Base-by-base conservation (phyloP, 2,329 filamentous ascomycete genomes). In the Pyrenochaeta sp. region DNA sequence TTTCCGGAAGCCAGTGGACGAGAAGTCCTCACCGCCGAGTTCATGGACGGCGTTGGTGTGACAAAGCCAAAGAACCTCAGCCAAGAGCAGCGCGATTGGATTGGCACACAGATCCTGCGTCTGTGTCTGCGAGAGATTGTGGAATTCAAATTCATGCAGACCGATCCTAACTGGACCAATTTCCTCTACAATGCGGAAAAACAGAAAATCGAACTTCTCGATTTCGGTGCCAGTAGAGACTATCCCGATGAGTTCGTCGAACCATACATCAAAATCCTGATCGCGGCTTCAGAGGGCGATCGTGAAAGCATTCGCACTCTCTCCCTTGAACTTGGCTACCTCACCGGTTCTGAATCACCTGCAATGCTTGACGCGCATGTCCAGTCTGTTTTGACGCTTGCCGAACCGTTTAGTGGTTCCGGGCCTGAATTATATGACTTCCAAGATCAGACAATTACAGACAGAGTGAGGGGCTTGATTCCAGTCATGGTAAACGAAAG, bases 111-210 rank as follows among this genome's bases (percentile, higher is more conserved):
- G 68, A 91, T 98, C 61, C 84, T 98, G 46, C 90, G 92, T 3
- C 87, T 99, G 10, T 98, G 92, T 72, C 84, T 98, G 33, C 89
- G 93, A 53, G 95, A 98, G 78, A 94, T 98, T 65, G 89, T 89
- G 60, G 92, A 97, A 76, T 98, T 97, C 85, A 88, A 84, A 56
- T 98, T 96, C 80, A 99, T 99, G 95, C 95, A 99, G 79, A 99
- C 95, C 4, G 95, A 99, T 72, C 95, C 95, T 35, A 99, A 99
- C 81, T 99, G 95, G 95, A 98, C 94, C 30, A 99, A 99, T 77
- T 99, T 99, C 76, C 83, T 98, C 17, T 99, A 92, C 82, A 95
- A 98, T 67, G 80, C 87, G 1, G 66, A 80, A 17, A 86, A 83
- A 3, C 80, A 87, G 66, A 90, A 87, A 69, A 87, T 99, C 12